Base-by-base conservation (phyloP, 345 rosid species). In the Sisymbrium irio region DNA sequence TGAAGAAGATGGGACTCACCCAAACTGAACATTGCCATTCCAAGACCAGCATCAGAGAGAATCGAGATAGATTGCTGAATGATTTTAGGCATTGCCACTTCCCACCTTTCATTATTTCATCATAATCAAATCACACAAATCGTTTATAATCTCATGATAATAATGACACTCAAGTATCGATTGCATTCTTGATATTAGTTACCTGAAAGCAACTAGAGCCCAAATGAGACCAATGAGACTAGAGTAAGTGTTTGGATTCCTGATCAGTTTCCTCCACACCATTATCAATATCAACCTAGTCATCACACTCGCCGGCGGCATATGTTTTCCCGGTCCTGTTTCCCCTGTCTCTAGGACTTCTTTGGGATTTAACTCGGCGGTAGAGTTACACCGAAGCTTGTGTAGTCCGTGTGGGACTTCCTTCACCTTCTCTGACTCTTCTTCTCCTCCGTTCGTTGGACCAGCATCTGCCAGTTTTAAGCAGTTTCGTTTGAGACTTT, bases 1-100 rank as follows among this genome's bases (percentile, higher is more conserved):
- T 17, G 5, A 36, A 65, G 7, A 54, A 46, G 33, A 69, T 49
- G 20, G 7, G 59, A 67, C 86, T 37, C 74, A 93, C 98, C 98
- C 33, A 93, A 92, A 81, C 98, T 91, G 65, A 93, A 93, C 98
- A 94, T 94, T 22, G 98, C 97, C 98, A 94, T 94, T 62, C 98
- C 98, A 10, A 94, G 96, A 61, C 98, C 97, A 18, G 98, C 96
- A 78, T 94, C 80, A 1, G 98, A 94, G 2, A 94, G 85, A 67
- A 94, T 94, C 2, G 95, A 41, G 46, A 94, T 94, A 0, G 98
- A 94, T 5, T 50, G 12, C 2, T 83, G 92, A 35, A 94, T 54
- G 13, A 93, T 91, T 0, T 88, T 89, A 14, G 98, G 98, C 98
- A 93, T 91, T 69, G 11, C 78, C 4, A 93, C 27, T 32, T 82